Base-by-base conservation (phyloP, 441 rosid genomes). In the Adansonia rubrostipa region DNA sequence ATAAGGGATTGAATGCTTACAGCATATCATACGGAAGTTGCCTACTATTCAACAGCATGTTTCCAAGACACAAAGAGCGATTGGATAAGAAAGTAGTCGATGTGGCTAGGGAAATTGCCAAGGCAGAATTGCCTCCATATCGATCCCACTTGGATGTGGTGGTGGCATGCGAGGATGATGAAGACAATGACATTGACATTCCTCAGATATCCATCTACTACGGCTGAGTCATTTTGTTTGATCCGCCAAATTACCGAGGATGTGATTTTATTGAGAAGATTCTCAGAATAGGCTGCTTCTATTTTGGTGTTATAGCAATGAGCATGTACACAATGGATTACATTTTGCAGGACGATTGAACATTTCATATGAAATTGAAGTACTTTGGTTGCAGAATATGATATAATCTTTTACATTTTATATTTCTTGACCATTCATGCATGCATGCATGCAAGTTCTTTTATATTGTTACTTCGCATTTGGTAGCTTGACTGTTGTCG, bases 111-210 rank as follows among this genome's bases (percentile, higher is more conserved):
- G 98, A 94, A 14, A 93, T 96, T 13, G 98, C 96, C 17, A 93
- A 87, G 80, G 78, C 88, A 9, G 97, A 94, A 67, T 73, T 96
- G 76, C 97, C 97, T 62, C 65, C 93, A 1, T 85, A 90, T 51
- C 83, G 96, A 11, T 80, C 80, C 9, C 99, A 96, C 82, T 78
- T 93, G 64, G 98, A 96, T 79, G 91, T 96, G 19, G 91, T 92
- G 0, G 97, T 94, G 14, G 98, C 99, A 0, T 94, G 98, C 1
- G 99, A 92, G 82, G 97, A 96, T 60, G 88, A 94, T 0, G 88
- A 90, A 22, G 97, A 88, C 71, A 87, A 87, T 5, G 98, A 96
- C 77, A 85, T 92, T 50, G 98, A 96, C 80, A 92, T 92, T 67
- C 99, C 99, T 62, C 94, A 81, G 19, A 71, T 94, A 15, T 92